Base-by-base conservation (phyloP, 495 filamentous ascomycete species). In the Massariosphaeria phaeospora region DNA sequence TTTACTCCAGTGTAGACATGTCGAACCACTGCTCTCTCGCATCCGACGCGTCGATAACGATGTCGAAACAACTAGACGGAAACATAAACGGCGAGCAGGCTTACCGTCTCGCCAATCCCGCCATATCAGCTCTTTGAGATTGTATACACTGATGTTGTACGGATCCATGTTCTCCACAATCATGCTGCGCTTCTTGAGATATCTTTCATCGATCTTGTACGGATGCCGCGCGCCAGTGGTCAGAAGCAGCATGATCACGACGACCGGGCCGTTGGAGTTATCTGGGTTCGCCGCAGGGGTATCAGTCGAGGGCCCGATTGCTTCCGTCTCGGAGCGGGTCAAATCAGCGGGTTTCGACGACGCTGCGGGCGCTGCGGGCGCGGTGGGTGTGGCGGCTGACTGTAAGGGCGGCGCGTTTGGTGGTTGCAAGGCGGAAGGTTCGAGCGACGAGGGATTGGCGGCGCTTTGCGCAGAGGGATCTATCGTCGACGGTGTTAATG, bases 121-220 rank as follows among this genome's bases (percentile, higher is more conserved):
- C 76, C 89, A 79, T 56, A 96, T 94, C 68, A 95, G 71, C 66
- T 96, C 89, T 69, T 96, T 96, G 46, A 96, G 66, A 7, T 86
- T 91, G 65, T 96, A 95, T 12, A 94, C 82, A 62, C 85, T 93
- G 70, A 95, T 88, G 64, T 83, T 83, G 64, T 87, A 88, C 1
- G 90, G 90, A 66, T 96, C 89, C 63, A 84, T 75, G 23, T 81
- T 84, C 31, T 87, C 84, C 0, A 90, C 80, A 27, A 75, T 79
- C 13, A 94, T 83, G 46, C 84, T 84, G 18, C 85, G 80, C 68
- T 89, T 91, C 39, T 77, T 72, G 44, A 96, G 72, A 61, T 95
- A 96, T 56, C 84, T 89, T 49, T 84, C 84, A 71, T 93, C 88
- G 57, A 96, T 85, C 48, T 83, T 86, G 68, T 88, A 93, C 2